Evolutionary conservation across 2,329 filamentous ascomycete genomes (phyloP), one percentile per base, ranked within the genome.

Genomic region (Nemania sp.): DNA sequence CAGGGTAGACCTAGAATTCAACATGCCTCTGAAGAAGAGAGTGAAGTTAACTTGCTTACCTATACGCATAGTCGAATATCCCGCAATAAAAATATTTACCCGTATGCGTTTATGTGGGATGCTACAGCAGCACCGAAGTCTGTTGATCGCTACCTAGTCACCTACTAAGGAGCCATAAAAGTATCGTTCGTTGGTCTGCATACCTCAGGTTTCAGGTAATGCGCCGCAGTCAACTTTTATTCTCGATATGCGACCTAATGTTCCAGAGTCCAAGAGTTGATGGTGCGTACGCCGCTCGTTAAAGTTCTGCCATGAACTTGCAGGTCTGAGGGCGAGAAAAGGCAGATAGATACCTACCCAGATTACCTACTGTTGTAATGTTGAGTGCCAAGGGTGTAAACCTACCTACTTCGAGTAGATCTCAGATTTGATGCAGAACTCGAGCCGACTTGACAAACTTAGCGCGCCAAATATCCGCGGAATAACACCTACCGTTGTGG

Each of bases 151-250:
- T 45, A 24, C 35, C 38, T 49, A 59, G 32, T 20, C 32, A 24
- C 35, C 38, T 49, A 59, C 11, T 24, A 47, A 3, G n/a, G 10
- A 47, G 18, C 22, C 3, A 26, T 27, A 52, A 29, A 20, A 3
- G 24, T 53, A 4, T 15, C 11, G 10, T 20, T 61, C 38, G 47
- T 53, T 59, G 45, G 57, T 67, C 55, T 45, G n/a, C 32, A 52
- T 57, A 47, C 58, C 32, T 32, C 58, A 47, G 43, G 66, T 69
- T 69, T 66, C 66, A 66, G 63, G 63, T 66, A 11, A 35, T 68
- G 66, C 27, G 41, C 26, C 43, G 29, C 27, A 13, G 47, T 60
- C n/a, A 18, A 20, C 43, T 43, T 45, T 53, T 24, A 27, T 45
- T 38, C 26, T 62, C 27, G 27, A 55, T 45, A 64, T 60, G 43